Base-by-base conservation (phyloP, 352 stramenopile species). In the Nothophytophthora sp. region DNA sequence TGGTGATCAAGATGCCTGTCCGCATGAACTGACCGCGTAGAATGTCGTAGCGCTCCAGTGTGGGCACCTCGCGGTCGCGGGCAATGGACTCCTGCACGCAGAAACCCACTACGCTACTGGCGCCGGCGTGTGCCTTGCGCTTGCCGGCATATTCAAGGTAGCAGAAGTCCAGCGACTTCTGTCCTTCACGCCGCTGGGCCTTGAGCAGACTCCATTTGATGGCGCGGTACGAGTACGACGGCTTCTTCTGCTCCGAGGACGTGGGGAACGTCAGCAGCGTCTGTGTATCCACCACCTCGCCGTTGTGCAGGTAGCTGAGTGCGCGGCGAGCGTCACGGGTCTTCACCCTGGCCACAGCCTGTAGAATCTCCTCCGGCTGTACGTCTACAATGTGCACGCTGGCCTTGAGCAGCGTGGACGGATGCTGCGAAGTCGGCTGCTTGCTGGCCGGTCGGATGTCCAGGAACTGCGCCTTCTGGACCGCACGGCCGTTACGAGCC, bases 101-200 rank as follows among this genome's bases (percentile, higher is more conserved):
- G 54, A 90, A 95, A 19, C 77, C 84, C 20, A 95, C 64, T 8
- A 90, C 75, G 11, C 55, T 73, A 27, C 56, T 81, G 30, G 63
- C 68, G 1, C 59, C 63, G 0, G 63, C 55, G 20, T 57, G 49
- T 2, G 60, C 47, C 32, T 79, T 80, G 43, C 68, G 74, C 47
- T 75, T 86, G 25, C 82, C 81, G 6, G 79, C 80, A 44, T 92
- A 92, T 51, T 92, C 81, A 30, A 95, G 39, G 34, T 85, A 89
- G 44, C 78, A 92, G 36, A 90, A 89, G 59, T 90, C 78, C 16
- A 86, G 51, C 41, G 67, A 55, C 46, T 78, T 81, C 11, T 74
- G 57, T 13, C 58, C 54, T 37, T 63, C 49, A 55, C 57, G 32
- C 49, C 69, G 38, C 40, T 63, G 44, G 0, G 44, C 49, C 25